Conservation (phyloP, 176 grass and related monocot genomes). For the Musa acuminata region DNA sequence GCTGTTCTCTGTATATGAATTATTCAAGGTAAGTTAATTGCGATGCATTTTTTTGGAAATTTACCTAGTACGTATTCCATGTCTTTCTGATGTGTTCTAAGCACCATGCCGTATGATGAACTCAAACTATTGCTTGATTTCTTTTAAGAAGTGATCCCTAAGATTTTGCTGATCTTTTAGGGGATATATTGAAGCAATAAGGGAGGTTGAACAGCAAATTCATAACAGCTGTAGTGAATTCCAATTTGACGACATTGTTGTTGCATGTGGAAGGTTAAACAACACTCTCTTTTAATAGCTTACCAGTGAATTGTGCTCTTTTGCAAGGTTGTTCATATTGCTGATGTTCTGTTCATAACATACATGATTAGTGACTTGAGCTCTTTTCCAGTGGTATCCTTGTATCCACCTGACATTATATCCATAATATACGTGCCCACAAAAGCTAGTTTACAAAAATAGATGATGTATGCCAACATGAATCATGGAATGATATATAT, state of each 20-base stretch:
- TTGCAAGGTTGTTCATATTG: neutral
- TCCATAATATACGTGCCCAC: neutral
- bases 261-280: conserved; percentile 80
- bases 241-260: conserved; percentile 81
- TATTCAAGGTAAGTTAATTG: neutral
- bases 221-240: conserved; percentile 25
- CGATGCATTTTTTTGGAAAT: neutral
- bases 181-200: conserved; percentile 94
- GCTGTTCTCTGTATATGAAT: neutral
- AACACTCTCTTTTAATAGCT: neutral
- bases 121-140: neutral
- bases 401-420: neutral
- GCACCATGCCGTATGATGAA: neutral
- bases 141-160: neutral
- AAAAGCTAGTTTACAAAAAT: neutral
- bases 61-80: too few species aligned
- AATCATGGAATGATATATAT: neutral
- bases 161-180: conserved; percentile 33
- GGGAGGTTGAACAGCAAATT: conserved; percentile 74
- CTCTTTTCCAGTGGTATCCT: neutral
- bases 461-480: neutral
- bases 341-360: neutral
- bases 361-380: neutral
- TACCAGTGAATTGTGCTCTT: neutral
- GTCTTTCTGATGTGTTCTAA: neutral